Evolutionary conservation across 2,329 filamentous ascomycete species (phyloP).

Genomic region (Xylaria sp.): DNA sequence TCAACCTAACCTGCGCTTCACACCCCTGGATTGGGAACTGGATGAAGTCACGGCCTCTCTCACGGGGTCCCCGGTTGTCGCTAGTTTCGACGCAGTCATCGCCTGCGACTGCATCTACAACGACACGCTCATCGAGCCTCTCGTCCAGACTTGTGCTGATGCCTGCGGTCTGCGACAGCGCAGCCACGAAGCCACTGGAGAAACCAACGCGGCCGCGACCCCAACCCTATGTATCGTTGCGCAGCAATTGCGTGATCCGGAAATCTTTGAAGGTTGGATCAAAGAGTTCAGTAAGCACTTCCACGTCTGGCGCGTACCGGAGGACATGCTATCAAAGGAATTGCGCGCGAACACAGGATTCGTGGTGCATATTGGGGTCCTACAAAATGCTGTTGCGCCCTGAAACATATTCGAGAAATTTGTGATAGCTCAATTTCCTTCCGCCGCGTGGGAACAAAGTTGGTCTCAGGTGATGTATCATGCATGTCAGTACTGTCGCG

Average conservation of each 20-base stretch:
- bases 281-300: slow-evolving; percentile 74
- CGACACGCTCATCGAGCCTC: slow-evolving; percentile 81
- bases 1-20: slow-evolving; percentile 63
- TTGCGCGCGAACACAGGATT: slow-evolving; percentile 77
- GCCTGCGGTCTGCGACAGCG: slow-evolving; percentile 69
- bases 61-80: slow-evolving; percentile 50
- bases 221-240: slow-evolving; percentile 83
- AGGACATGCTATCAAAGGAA: slow-evolving; percentile 67
- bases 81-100: slow-evolving; percentile 77
- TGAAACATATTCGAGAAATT: neutral
- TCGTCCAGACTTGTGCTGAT: slow-evolving; percentile 84
- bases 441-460: neutral
- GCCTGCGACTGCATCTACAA: slow-evolving; percentile 98
- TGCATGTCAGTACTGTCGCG: neutral
- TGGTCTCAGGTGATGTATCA: neutral
- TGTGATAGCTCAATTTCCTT: neutral
- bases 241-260: slow-evolving; percentile 86
- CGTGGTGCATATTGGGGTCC: slow-evolving; percentile 80
- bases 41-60: slow-evolving; percentile 62
- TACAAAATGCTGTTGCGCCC: slow-evolving; percentile 53
- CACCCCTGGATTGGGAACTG: slow-evolving; percentile 85
- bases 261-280: slow-evolving; percentile 88
- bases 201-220: slow-evolving; percentile 29
- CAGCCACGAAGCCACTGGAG: slow-evolving; percentile 15
- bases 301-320: slow-evolving; percentile 79